Base-by-base conservation (phyloP, 2,329 filamentous ascomycete species). In the Epichloe festucae region DNA sequence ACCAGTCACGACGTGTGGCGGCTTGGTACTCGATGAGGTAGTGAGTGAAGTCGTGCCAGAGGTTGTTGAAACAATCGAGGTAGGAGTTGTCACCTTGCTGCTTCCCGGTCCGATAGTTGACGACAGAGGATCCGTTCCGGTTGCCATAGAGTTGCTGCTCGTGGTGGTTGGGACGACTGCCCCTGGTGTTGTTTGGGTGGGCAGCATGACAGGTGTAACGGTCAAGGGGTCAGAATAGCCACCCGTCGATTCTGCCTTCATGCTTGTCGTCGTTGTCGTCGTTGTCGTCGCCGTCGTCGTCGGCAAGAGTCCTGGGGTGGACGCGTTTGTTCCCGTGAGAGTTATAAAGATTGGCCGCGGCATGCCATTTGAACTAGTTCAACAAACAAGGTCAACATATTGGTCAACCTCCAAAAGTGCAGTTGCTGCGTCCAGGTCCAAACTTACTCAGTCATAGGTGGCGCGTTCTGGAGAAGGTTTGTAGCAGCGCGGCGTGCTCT, bases 401-500 rank as follows among this genome's bases (percentile, higher is more conserved):
- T 21, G 21, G 21, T 12, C n/a, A 45, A 19, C 21, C 12, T 17
- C 7, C 31, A 17, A 19, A 31, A 11, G 4, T 7, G 21, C 14
- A 12, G 27, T 21, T 35, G 31, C 12, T 27, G 34, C n/a, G 10
- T 46, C n/a, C 14, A 12, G 15, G 3, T 17, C 14, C 35, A 17
- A 12, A 50, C 48, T 50, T 47, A 51, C 50, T 17, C 31, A 3
- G 39, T 19, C 8, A 10, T 2, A 39, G 15, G 4, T 2, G 45
- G 14, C 15, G 38, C 11, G 3, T 43, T 43, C 3, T 17, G 15
- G 39, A 19, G 6, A 21, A 14, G 10, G 19, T 15, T 34, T 12
- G 23, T 14, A 39, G 57, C 58, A 36, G 51, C 58, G 56, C 59
- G 55, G 50, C 46, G 58, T 46, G 42, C 52, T 54, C 61, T 64